phyloP scores from a whole-genome alignment of 176 grass and related monocot genomes.

The Avena atlantica region DNA sequence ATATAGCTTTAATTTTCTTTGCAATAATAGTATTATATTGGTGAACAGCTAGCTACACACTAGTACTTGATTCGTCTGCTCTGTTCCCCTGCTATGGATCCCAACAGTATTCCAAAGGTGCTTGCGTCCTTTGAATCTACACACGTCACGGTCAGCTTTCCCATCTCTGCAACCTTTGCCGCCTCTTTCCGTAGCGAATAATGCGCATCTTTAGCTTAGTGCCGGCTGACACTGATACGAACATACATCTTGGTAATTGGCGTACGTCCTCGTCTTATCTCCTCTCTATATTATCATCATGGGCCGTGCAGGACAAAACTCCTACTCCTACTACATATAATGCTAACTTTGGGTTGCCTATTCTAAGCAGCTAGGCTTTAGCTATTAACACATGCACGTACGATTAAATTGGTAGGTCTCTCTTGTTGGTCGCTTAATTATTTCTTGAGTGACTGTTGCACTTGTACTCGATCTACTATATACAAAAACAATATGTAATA shows the following conservation, averaged over 20 bases:
- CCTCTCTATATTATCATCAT: background rate
- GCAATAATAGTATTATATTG: background rate
- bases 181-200: slow-evolving; percentile 38
- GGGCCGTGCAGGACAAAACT: background rate
- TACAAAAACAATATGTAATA: no score
- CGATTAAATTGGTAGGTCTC: background rate
- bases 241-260: slow-evolving; percentile 17
- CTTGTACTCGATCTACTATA: no score
- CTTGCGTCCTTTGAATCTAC: slow-evolving; percentile 35
- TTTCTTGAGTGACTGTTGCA: no score
- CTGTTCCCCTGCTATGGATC: slow-evolving; percentile 15
- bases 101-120: slow-evolving; percentile 38
- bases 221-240: slow-evolving; percentile 50
- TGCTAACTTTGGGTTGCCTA: background rate
- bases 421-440: background rate
- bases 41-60: background rate
- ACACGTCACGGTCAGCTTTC: slow-evolving; percentile 14
- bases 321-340: background rate
- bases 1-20: no score
- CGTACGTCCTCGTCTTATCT: slow-evolving; percentile 17
- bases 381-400: background rate
- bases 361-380: slow-evolving; percentile 7
- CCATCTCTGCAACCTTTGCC: slow-evolving; percentile 13
- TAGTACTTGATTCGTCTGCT: background rate
- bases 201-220: slow-evolving; percentile 53